Base-by-base conservation (phyloP, 495 filamentous ascomycete species). In the Elasticomyces elasticus region DNA sequence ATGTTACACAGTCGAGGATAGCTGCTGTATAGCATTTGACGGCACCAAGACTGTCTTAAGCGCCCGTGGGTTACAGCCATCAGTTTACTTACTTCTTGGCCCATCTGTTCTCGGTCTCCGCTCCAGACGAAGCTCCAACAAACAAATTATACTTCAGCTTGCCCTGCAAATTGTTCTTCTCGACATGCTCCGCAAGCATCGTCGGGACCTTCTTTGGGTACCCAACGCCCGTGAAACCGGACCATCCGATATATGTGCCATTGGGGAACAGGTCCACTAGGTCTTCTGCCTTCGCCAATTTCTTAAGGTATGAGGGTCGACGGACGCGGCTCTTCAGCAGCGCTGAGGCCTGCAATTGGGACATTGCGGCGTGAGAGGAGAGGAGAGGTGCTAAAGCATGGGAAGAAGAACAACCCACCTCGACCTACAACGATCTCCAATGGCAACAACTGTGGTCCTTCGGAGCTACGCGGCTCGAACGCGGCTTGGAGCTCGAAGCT, bases 21-120 rank as follows among this genome's bases (percentile, higher is more conserved):
- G n/a, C n/a, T n/a, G n/a, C n/a, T n/a, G n/a, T n/a, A n/a, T n/a
- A n/a, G n/a, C n/a, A n/a, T n/a, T n/a, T n/a, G n/a, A n/a, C n/a
- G n/a, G n/a, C n/a, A n/a, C n/a, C n/a, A n/a, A n/a, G n/a, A n/a
- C n/a, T n/a, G n/a, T n/a, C n/a, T n/a, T n/a, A n/a, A n/a, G n/a
- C n/a, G n/a, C n/a, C n/a, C n/a, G n/a, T n/a, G n/a, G n/a, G n/a
- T n/a, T n/a, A n/a, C n/a, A n/a, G n/a, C n/a, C n/a, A n/a, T n/a
- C n/a, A n/a, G n/a, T n/a, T n/a, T n/a, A n/a, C n/a, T n/a, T n/a
- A n/a, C n/a, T 89, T 66, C 1, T 67, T 67, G 5, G 89, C 89
- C 89, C 89, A 95, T 56, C 89, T 78, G 68, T 90, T 90, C 73
- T 95, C 89, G 0, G 89, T 94, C 69, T 95, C 89, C 20, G 89